phyloP scores from a whole-genome alignment of 2,329 filamentous ascomycete genomes.

The Arthroderma sp. region DNA sequence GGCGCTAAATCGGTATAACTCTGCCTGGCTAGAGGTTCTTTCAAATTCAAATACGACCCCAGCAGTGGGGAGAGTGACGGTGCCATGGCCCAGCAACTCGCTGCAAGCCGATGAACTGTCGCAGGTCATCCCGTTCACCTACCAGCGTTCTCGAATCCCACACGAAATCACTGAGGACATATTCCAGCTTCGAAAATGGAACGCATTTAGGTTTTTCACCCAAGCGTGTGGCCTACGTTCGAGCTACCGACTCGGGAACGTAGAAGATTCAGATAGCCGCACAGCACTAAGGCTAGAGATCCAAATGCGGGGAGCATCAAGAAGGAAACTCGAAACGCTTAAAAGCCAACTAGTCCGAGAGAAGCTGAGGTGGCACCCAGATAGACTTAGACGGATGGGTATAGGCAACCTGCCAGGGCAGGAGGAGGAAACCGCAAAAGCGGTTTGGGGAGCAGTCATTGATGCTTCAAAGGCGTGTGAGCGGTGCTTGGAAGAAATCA shows the following conservation, averaged over 20 bases:
- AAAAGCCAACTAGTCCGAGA: slow-evolving; percentile 9
- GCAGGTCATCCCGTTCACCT: neutral
- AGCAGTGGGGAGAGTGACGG: neutral
- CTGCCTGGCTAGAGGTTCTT: neutral
- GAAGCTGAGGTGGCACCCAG: slow-evolving; percentile 11
- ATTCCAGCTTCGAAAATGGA: slow-evolving; percentile 11
- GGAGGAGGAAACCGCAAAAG: slow-evolving; percentile 10
- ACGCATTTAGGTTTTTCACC: slow-evolving; percentile 10
- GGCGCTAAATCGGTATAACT: neutral
- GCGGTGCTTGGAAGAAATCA: neutral
- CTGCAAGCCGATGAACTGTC: slow-evolving; percentile 1
- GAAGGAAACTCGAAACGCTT: slow-evolving; percentile 1
- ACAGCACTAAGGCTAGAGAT: slow-evolving; percentile 7
- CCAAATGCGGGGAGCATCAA: neutral
- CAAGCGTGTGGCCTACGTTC: slow-evolving; percentile 6
- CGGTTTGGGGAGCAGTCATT: slow-evolving; percentile 10
- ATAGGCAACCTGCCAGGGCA: neutral
- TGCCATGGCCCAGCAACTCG: slow-evolving; percentile 7
- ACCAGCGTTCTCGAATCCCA: slow-evolving; percentile 1
- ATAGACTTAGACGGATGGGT: slow-evolving; percentile 1
- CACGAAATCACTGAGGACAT: slow-evolving; percentile 1
- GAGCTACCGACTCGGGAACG: neutral
- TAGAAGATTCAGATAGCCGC: neutral
- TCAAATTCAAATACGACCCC: neutral
- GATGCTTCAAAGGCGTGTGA: slow-evolving; percentile 7